Evolutionary conservation across 345 rosid species (phyloP), one percentile per base, ranked within the genome.

Genomic region (Erodium maritimum): DNA sequence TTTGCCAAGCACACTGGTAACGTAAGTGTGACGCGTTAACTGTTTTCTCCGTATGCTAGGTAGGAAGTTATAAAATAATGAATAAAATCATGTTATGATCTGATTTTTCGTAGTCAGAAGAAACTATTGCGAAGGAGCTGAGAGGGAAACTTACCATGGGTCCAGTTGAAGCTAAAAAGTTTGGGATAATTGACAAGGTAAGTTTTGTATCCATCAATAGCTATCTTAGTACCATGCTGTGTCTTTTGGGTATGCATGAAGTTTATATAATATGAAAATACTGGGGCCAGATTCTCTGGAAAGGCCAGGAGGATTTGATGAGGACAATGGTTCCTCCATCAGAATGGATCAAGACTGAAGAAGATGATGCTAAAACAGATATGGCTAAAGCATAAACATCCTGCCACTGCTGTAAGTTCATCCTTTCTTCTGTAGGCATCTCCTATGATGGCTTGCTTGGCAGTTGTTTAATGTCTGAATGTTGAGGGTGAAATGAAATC

Each of bases 141-240:
- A 82, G 63, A 71, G 70, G 83, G 56, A 90, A 88, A 16, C 82
- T 56, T 74, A 79, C 77, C 64, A 84, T 91, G 96, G 88, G 88
- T 69, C 67, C 89, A 16, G 70, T 50, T 22, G 77, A 61, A 77
- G 98, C 96, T 57, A 76, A 71, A 71, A 93, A 86, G 65, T 91
- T 86, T 68, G 98, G 98, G 24, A 93, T 88, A 69, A 72, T 88
- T 66, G 98, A 88, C 74, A 80, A 69, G 79, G 96, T 91, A 64
- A 67, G 76, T 61, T 21, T 25, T 7, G 10, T 18, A 12, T 19
- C n/a, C 19, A 18, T 19, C 37, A n/a, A 16, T 11, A 4, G 37
- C 33, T 21, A 21, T 61, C 42, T 25, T 24, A 37, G 6, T 42
- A 22, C 21, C 25, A 19, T 3, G 16, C 60, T 23, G 2, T 54